Conservation (phyloP, 169 alveolate genomes). For the Eimeria brunetti region DNA sequence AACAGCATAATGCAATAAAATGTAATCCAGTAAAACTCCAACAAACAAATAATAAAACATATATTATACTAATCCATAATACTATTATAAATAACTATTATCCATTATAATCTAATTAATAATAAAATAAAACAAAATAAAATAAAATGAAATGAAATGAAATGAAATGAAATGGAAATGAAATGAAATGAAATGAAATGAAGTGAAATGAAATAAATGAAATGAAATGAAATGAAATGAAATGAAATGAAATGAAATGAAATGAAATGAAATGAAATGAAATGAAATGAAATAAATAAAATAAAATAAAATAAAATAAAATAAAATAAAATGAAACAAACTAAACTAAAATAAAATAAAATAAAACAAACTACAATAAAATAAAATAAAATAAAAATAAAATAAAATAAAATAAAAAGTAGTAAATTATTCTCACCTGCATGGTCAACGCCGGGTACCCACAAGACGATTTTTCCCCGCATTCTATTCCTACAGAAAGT, state of each 20-base stretch:
- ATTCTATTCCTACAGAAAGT: constrained; percentile 92
- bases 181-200: not conserved
- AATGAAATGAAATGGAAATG: not conserved
- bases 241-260: not conserved
- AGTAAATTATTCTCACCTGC: constrained; percentile 48
- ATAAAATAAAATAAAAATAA: not conserved
- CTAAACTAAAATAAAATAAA: too few relatives aligned
- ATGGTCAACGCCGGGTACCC: constrained; percentile 98
- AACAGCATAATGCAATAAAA: too few relatives aligned
- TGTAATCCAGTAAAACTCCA: too few relatives aligned
- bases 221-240: not conserved
- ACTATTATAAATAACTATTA: not conserved
- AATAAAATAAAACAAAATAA: not conserved
- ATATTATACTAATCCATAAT: too few relatives aligned
- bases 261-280: not conserved
- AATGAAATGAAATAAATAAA: too few relatives aligned
- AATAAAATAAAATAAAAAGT: not conserved
- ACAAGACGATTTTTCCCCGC: constrained; percentile 96
- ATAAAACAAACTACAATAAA: not conserved
- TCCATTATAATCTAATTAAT: not conserved
- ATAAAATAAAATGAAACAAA: too few relatives aligned
- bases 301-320: too few relatives aligned
- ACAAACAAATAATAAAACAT: too few relatives aligned
- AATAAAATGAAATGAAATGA: not conserved
- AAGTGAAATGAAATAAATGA: too few relatives aligned